A percentile compares a stretch with the other conserved stretches of the same genome.
phyloP scores from a whole-genome alignment of 192 early-diverging fungal genomes.

The Globomyces pollinis-pini region DNA sequence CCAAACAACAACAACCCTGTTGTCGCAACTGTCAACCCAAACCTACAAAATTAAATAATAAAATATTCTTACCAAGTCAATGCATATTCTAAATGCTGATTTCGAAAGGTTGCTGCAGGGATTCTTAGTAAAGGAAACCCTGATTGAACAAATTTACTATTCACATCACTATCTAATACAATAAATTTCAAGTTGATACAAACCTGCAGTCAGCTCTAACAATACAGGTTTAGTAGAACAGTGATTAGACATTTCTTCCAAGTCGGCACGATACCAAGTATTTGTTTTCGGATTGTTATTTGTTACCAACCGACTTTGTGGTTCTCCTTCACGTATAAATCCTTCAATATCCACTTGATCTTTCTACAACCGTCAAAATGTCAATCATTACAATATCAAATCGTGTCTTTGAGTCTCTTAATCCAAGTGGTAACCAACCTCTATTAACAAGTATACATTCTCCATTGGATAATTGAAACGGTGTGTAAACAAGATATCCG shows the following conservation, averaged over 20 bases:
- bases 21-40: not conserved
- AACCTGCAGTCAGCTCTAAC: constrained; percentile 57
- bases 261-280: constrained; percentile 66
- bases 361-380: constrained; percentile 22
- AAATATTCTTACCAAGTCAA: constrained; percentile 62
- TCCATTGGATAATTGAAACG: constrained; percentile 63
- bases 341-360: constrained; percentile 60
- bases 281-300: constrained; percentile 52
- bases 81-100: constrained; percentile 73
- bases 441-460: constrained; percentile 63
- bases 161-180: not conserved
- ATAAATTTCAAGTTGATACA: too few species aligned
- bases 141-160: constrained; percentile 15
- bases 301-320: not conserved
- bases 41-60: too few species aligned
- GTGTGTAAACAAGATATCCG: constrained; percentile 70
- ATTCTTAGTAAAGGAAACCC: constrained; percentile 63
- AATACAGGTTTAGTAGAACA: constrained; percentile 53
- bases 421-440: constrained; percentile 64
- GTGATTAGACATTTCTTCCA: constrained; percentile 60
- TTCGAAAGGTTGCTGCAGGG: constrained; percentile 63
- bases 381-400: constrained; percentile 9
- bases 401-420: constrained; percentile 28
- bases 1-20: too few species aligned
- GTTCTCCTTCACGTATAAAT: constrained; percentile 23